Evolutionary conservation across 345 rosid species (phyloP).

Genomic region (Eucalyptus caleyi): DNA sequence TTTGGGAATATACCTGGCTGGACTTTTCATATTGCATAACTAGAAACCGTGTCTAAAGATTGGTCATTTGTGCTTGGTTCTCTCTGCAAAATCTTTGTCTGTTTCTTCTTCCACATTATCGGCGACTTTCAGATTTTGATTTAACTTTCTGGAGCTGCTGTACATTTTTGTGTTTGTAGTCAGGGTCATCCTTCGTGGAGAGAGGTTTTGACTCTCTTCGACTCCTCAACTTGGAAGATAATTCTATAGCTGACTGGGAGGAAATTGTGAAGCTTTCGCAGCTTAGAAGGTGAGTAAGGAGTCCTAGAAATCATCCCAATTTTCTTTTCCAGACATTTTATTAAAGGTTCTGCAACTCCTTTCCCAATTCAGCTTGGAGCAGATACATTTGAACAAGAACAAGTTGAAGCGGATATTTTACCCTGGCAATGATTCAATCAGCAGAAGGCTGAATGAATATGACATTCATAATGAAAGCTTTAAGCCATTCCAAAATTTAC

Average conservation of each 20-base stretch:
- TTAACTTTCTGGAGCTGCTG: neutral
- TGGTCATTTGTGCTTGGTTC: neutral
- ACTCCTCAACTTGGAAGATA: constrained; percentile 85
- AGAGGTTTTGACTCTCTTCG: constrained; percentile 56
- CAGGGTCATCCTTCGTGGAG: constrained; percentile 24
- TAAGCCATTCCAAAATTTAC: constrained; percentile 51
- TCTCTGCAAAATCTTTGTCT: neutral
- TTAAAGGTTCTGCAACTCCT: neutral
- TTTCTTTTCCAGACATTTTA: neutral
- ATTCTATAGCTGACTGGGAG: constrained; percentile 67
- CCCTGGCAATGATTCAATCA: constrained; percentile 20
- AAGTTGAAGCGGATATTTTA: constrained; percentile 38
- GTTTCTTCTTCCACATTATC: neutral
- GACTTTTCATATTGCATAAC: neutral
- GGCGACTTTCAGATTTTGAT: neutral
- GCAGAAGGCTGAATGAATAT: neutral
- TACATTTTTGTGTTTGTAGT: constrained; percentile 8
- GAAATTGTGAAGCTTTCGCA: constrained; percentile 69
- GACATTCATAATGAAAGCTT: constrained; percentile 13
- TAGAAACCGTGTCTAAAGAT: neutral
- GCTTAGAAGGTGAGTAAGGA: constrained; percentile 50
- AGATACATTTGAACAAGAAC: constrained; percentile 81
- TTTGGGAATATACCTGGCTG: neutral
- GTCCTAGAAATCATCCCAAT: neutral
- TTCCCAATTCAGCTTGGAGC: constrained; percentile 58